Conservation (phyloP, 495 filamentous ascomycete species). For the Penicillium robsamsonii region DNA sequence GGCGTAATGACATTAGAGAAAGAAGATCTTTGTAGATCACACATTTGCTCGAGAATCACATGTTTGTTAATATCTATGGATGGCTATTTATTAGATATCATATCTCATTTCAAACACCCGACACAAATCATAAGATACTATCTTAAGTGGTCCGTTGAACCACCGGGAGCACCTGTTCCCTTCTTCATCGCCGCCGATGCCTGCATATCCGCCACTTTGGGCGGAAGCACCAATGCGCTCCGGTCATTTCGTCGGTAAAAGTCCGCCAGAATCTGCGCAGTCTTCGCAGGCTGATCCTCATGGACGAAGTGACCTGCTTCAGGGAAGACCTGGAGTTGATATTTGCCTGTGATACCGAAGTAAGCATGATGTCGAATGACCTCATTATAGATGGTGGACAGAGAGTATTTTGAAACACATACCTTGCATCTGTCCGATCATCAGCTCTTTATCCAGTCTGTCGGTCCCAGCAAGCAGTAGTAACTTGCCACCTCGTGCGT, state of each 20-base stretch:
- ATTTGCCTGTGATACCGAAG: constrained; percentile 64
- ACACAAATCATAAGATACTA: neutral
- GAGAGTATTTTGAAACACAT: constrained; percentile 16
- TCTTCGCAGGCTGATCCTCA: constrained; percentile 88
- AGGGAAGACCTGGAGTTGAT: constrained; percentile 90
- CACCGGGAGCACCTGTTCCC: constrained; percentile 17
- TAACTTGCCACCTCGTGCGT: constrained; percentile 80
- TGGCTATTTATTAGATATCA: neutral
- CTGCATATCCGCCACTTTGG: constrained; percentile 74
- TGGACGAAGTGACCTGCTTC: constrained; percentile 96
- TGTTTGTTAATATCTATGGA: too few species aligned
- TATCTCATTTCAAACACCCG: neutral
- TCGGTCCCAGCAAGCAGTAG: constrained; percentile 92
- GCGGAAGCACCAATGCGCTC: constrained; percentile 77
- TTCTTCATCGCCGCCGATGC: constrained; percentile 47
- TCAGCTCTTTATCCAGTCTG: constrained; percentile 87
- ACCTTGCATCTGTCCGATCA: constrained; percentile 98
- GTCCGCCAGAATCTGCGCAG: constrained; percentile 77
- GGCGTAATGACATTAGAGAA: neutral
- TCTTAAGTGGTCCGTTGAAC: neutral
- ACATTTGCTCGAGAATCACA: neutral
- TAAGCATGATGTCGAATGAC: neutral
- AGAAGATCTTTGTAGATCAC: neutral
- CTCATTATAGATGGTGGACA: neutral
- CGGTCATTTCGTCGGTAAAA: constrained; percentile 91